Base-by-base conservation (phyloP, 148 eudicot species). In the Fagopyrum homotropicum region DNA sequence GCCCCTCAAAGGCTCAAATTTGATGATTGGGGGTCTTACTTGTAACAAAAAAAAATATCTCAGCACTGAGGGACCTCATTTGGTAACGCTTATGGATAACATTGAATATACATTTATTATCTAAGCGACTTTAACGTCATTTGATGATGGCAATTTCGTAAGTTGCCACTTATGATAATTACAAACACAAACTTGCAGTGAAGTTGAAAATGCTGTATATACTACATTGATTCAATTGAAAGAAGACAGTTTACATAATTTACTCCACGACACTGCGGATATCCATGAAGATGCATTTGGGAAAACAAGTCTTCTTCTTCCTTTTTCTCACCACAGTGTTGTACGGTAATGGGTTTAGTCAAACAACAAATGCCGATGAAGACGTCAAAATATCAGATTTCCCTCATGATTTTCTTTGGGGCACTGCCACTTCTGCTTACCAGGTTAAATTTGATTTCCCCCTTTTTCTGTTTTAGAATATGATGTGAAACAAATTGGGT, bases 351-450 rank as follows among this genome's bases (percentile, higher is more conserved):
- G 35, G 5, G n/a, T 66, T 66, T 3, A 19, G 17, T 15, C 71
- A 14, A 66, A 14, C 6, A 22, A 9, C 74, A 46, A 47, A 26
- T 72, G 75, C 45, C 35, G 69, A 73, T 50, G 76, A 75, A n/a
- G 82, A 64, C 2, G 68, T 87, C 77, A 79, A 68, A 49, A 77
- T 88, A 78, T 84, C 89, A 51, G 81, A 85, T 73, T 89, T 91
- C 55, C 93, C 96, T 7, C 75, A 77, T 68, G 84, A 83, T 49
- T 91, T 91, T 79, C 77, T 91, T 73, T 91, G 89, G 73, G 96
- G 96, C 75, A 81, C 82, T 35, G 74, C 91, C 12, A 87, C 97
- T 80, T 89, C 97, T 26, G 80, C 97, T 8, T 91, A 89, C 50
- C 93, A 91, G 81, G 96, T 66, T 43, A 6, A 40, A 12, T 16